phyloP scores from a whole-genome alignment of 148 eudicot genomes.

The Fallopia convolvulus region DNA sequence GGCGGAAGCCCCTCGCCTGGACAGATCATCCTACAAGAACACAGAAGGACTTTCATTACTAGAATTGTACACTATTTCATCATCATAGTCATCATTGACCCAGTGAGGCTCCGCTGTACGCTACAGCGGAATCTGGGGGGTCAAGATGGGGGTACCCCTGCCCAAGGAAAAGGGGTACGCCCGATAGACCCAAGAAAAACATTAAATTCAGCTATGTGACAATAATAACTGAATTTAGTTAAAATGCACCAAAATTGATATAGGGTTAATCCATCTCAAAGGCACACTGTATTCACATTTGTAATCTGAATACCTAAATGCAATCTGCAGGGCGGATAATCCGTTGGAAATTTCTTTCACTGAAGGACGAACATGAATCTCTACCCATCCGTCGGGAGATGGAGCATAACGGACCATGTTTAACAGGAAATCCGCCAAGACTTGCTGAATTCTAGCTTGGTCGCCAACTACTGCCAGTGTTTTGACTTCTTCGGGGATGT shows the following conservation, averaged over 20 bases:
- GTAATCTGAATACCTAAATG: slow-evolving; percentile 52
- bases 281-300: neutral
- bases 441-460: slow-evolving; percentile 76
- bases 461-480: slow-evolving; percentile 66
- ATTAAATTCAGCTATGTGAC: too few relatives aligned
- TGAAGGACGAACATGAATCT: slow-evolving; percentile 67
- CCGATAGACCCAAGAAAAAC: too few relatives aligned
- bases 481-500: slow-evolving; percentile 88
- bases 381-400: slow-evolving; percentile 89
- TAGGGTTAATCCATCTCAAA: too few relatives aligned
- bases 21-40: slow-evolving; percentile 53
- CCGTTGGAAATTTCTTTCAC: slow-evolving; percentile 51
- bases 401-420: slow-evolving; percentile 84
- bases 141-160: too few relatives aligned
- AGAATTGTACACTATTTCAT: neutral
- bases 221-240: too few relatives aligned
- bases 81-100: too few relatives aligned
- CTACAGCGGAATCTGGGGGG: too few relatives aligned
- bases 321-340: slow-evolving; percentile 38
- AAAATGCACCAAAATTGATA: too few relatives aligned
- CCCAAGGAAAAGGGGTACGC: too few relatives aligned
- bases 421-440: slow-evolving; percentile 65
- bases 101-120: too few relatives aligned
- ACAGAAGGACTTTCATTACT: neutral
- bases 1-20: slow-evolving; percentile 93